A percentile compares a stretch with the other conserved stretches of the same genome.
These are phyloP conservation scores for Ambrosia hybrid DNA, from an alignment of 140 eudicot genomes.

Conservation along the genomic window DNA sequence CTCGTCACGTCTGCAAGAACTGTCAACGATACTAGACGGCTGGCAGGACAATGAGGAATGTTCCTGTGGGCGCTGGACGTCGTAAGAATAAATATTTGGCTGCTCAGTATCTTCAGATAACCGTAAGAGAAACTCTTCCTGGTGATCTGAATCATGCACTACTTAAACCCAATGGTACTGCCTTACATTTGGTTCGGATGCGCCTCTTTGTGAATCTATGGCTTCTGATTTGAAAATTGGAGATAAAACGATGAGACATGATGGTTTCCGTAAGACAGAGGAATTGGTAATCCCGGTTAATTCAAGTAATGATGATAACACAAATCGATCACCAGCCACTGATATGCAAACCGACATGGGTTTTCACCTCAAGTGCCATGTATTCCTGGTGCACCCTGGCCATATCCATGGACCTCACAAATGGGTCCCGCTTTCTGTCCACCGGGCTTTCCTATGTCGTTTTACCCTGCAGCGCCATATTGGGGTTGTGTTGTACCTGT, in stretches of 20 bases:
- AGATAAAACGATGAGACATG: constrained; percentile 42
- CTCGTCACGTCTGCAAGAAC: constrained; percentile 81
- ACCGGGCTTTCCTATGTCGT: constrained; percentile 70
- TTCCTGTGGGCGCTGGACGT: constrained; percentile 89
- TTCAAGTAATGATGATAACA: constrained; percentile 42
- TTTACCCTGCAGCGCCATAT: constrained; percentile 62
- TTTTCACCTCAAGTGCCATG: constrained; percentile 58
- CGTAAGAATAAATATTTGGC: constrained; percentile 64
- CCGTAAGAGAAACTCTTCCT: constrained; percentile 53
- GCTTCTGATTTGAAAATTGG: constrained; percentile 55
- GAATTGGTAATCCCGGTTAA: constrained; percentile 38
- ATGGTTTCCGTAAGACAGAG: constrained; percentile 48
- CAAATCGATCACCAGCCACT: constrained; percentile 37
- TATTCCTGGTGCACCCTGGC: constrained; percentile 76
- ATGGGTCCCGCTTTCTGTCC: constrained; percentile 58
- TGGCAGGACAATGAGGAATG: constrained; percentile 90
- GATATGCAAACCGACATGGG: constrained; percentile 44
- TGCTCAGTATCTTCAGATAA: constrained; percentile 48
- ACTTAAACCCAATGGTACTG: constrained; percentile 52
- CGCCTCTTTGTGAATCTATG: constrained; percentile 74
- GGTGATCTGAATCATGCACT: constrained; percentile 27
- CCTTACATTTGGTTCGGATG: constrained; percentile 57
- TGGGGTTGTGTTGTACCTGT: constrained; percentile 72
- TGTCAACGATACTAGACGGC: constrained; percentile 96
- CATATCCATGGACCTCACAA: constrained; percentile 68